These are phyloP conservation scores for Entomortierella lignicola DNA, from an alignment of 192 early-diverging fungal genomes.

Conservation along the genomic window DNA sequence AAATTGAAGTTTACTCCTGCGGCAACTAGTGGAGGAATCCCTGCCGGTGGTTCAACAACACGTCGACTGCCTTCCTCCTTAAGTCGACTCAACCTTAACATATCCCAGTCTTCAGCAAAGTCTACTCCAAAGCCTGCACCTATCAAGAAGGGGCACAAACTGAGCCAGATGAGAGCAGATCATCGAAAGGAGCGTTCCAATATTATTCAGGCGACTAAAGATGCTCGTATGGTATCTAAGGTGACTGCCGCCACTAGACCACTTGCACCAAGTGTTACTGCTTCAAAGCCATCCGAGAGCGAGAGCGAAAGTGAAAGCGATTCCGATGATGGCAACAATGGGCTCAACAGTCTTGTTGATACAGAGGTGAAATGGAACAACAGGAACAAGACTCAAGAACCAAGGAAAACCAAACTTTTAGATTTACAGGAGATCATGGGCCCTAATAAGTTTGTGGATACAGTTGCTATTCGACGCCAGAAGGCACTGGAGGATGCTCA, in stretches of 20 bases:
- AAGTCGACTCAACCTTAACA: constrained; percentile 4
- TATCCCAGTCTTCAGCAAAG: constrained; percentile 12
- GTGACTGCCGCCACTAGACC: neutral
- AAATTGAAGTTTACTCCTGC: constrained; percentile 23
- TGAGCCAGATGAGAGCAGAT: constrained; percentile 41
- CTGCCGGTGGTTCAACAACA: constrained; percentile 24
- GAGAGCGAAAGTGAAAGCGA: constrained; percentile 49
- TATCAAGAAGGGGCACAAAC: constrained; percentile 52
- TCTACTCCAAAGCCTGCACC: constrained; percentile 21
- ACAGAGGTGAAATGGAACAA: constrained; percentile 45
- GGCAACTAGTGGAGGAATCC: neutral
- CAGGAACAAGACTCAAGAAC: constrained; percentile 35
- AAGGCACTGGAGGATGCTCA: constrained; percentile 53
- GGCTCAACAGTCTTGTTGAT: constrained; percentile 43
- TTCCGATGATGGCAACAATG: constrained; percentile 38
- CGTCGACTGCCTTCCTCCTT: constrained; percentile 22
- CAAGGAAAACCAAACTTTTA: constrained; percentile 59
- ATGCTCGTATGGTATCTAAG: constrained; percentile 32
- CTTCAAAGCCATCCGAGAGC: constrained; percentile 5
- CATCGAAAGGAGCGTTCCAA: constrained; percentile 26
- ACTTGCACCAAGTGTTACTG: neutral
- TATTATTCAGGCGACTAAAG: constrained; percentile 31
- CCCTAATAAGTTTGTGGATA: constrained; percentile 13
- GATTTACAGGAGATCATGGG: constrained; percentile 41
- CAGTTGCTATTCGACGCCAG: constrained; percentile 14